Evolutionary conservation across 225 moss, liverwort and hornwort genomes (phyloP).

Genomic region (Polytrichum formosum): DNA sequence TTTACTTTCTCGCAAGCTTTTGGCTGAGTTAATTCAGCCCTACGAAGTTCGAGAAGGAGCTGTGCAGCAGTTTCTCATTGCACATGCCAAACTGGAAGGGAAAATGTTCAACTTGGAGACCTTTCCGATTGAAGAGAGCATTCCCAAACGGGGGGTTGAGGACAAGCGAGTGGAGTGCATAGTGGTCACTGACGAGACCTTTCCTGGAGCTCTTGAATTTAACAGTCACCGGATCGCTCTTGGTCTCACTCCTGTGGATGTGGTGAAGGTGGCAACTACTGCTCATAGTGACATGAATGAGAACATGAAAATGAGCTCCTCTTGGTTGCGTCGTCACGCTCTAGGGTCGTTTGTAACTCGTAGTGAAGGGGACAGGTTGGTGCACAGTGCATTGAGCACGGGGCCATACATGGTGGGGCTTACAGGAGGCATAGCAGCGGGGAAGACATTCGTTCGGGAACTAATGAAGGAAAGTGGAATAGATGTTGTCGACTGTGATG

Average conservation of each 20-base stretch:
- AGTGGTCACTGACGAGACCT: slow-evolving; percentile 28
- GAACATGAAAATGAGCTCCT: slow-evolving; percentile 24
- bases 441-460: slow-evolving; percentile 26
- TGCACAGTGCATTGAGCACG: slow-evolving; percentile 14
- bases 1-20: slow-evolving; percentile 18
- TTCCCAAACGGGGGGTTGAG: slow-evolving; percentile 11
- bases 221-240: slow-evolving; percentile 15
- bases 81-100: slow-evolving; percentile 8
- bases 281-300: slow-evolving; percentile 1
- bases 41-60: slow-evolving; percentile 12
- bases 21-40: slow-evolving; percentile 25
- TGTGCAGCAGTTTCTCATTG: slow-evolving; percentile 20
- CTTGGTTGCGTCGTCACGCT: slow-evolving; percentile 9
- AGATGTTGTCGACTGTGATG: slow-evolving; percentile 32
- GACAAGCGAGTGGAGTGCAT: slow-evolving; percentile 27
- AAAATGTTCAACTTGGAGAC: slow-evolving; percentile 11
- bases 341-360: slow-evolving; percentile 19
- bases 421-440: slow-evolving; percentile 33
- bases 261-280: slow-evolving; percentile 19
- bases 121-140: slow-evolving; percentile 21
- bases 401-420: slow-evolving; percentile 37
- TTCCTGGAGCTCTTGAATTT: slow-evolving; percentile 20
- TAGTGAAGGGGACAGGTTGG: slow-evolving; percentile 26
- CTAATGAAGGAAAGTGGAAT: slow-evolving; percentile 28
- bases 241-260: slow-evolving; percentile 25